Conservation (phyloP, 2,329 filamentous ascomycete species). For the Phialemoniopsis sp. region DNA sequence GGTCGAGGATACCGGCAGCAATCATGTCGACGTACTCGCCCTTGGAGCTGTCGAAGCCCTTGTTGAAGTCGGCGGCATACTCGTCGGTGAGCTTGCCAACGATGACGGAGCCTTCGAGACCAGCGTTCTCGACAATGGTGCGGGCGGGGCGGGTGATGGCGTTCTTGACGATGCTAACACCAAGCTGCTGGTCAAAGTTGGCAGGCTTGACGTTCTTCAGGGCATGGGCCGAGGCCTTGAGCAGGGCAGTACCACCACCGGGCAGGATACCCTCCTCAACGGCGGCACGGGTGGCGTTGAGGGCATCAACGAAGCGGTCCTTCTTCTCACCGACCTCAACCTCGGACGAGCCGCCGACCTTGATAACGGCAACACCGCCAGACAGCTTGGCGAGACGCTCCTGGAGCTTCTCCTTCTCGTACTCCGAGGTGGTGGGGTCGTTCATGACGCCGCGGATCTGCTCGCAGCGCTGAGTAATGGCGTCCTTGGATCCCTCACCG, state of each 20-base stretch:
- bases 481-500: constrained; percentile 91
- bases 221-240: constrained; percentile 93
- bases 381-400: constrained; percentile 99
- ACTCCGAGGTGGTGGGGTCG: constrained; percentile 92
- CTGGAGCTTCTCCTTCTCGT: constrained; percentile 99
- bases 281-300: constrained; percentile 96
- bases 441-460: constrained; percentile 97
- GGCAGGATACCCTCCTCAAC: constrained; percentile 99
- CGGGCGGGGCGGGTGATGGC: constrained; percentile 94
- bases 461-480: constrained; percentile 92
- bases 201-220: constrained; percentile 75
- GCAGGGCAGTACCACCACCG: constrained; percentile 93
- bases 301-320: constrained; percentile 96
- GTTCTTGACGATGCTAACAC: constrained; percentile 95
- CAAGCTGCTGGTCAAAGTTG: constrained; percentile 99
- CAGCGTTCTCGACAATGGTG: constrained; percentile 96
- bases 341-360: constrained; percentile 95
- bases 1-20: constrained; percentile 90
- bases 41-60: constrained; percentile 93
- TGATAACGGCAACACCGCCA: constrained; percentile 98
- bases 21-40: constrained; percentile 99
- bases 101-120: constrained; percentile 90
- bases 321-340: constrained; percentile 99
- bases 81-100: constrained; percentile 98
- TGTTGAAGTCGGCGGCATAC: constrained; percentile 90